Base-by-base conservation (phyloP, 805 yeast species). In the Ogataea paraovalis region DNA sequence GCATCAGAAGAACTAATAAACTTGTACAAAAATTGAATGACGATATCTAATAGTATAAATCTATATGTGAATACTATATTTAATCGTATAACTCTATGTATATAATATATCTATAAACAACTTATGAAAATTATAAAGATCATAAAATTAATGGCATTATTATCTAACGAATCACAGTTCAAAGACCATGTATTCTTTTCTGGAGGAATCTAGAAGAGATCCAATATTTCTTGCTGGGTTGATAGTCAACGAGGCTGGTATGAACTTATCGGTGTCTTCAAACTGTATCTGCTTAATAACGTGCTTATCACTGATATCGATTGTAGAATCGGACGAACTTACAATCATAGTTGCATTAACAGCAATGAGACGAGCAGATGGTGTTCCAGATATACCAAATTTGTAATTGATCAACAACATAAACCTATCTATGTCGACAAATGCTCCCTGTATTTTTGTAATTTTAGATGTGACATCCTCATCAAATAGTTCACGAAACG, bases 201-300 rank as follows among this genome's bases (percentile, higher is more conserved):
- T 70, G 22, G 69, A 57, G 8, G 59, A 52, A 51, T 75, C 79
- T 32, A 76, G 50, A 14, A 78, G 49, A 49, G 75, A 71, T 5
- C 72, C 76, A 38, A 64, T 59, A 0, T 62, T 49, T 22, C 64
- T 56, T 3, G 49, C 33, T 2, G 63, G 49, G 47, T 66, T 72
- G n/a, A 69, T 50, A 0, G 73, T 56, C 39, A 75, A 34, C 41
- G 57, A 57, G 3, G 54, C 48, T 1, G 77, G 75, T n/a, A 55
- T 45, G 32, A 60, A 59, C 1, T 41, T 52, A 13, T 42, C 44
- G 20, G 41, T 8, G 47, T 40, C 44, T 44, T 43, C 28, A 33
- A 43, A 39, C 10, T 51, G 41, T 3, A 36, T 42, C 6, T 41
- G 41, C 22, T 51, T 49, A 2, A 51, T n/a, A 9, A 53, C 41